phyloP scores from a whole-genome alignment of 352 stramenopile species.

The Globisporangium barbulae region DNA sequence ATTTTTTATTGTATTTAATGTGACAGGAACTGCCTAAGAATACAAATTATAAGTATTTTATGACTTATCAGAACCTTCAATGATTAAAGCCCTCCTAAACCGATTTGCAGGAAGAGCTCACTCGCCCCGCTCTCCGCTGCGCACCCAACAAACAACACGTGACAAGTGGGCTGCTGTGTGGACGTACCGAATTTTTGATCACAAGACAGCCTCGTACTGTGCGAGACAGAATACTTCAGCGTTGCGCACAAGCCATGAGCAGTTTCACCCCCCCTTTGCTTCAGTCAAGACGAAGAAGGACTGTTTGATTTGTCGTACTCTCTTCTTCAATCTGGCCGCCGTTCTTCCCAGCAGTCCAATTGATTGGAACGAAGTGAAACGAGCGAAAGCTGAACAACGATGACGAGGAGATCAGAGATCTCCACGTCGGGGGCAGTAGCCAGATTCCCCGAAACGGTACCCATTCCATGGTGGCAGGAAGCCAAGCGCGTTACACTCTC shows the following conservation, averaged over 20 bases:
- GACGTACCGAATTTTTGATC: too few relatives aligned
- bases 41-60: neutral
- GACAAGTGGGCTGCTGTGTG: too few relatives aligned
- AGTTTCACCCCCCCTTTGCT: too few relatives aligned
- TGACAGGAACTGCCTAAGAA: neutral
- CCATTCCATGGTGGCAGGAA: neutral
- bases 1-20: neutral
- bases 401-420: neutral
- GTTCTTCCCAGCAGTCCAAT: neutral
- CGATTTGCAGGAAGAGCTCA: too few relatives aligned
- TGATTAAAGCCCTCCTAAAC: too few relatives aligned
- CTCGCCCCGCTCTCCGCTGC: too few relatives aligned
- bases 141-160: too few relatives aligned
- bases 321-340: neutral
- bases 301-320: too few relatives aligned
- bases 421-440: neutral
- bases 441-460: slow-evolving; percentile 6
- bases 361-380: neutral
- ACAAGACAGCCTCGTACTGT: too few relatives aligned
- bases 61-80: too few relatives aligned
- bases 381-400: neutral
- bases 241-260: too few relatives aligned
- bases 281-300: neutral
- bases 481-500: neutral
- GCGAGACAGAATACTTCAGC: too few relatives aligned